A percentile compares a stretch with the other conserved stretches of the same genome.
phyloP scores from a whole-genome alignment of 306 rosid species.

The Fragaria nilgerrensis region DNA sequence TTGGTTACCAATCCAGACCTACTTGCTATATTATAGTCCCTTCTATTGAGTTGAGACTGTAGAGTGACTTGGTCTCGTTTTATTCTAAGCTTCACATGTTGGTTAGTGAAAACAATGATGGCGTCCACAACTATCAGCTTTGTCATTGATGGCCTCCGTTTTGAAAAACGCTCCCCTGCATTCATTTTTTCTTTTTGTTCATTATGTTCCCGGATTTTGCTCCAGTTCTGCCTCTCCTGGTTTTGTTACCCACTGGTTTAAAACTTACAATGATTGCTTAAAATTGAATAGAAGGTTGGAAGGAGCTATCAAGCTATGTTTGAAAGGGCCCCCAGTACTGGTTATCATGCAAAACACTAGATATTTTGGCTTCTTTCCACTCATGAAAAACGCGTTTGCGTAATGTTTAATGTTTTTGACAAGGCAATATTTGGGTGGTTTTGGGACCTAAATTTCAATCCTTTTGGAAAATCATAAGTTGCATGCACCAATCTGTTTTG shows the following conservation, averaged over 20 bases:
- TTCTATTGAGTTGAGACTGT: background rate
- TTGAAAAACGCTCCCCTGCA: background rate
- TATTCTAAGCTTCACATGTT: background rate
- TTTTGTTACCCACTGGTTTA: background rate
- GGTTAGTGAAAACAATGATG: background rate
- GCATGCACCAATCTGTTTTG: background rate
- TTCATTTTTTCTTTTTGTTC: background rate
- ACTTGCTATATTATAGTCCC: background rate
- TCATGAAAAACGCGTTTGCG: slow-evolving; percentile 12
- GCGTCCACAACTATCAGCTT: slow-evolving; percentile 2
- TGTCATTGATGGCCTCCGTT: background rate
- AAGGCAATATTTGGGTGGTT: background rate
- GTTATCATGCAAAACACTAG: background rate
- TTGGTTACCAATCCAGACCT: slow-evolving; percentile 13
- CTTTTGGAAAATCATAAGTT: background rate
- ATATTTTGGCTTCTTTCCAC: background rate
- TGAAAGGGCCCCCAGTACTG: slow-evolving; percentile 14
- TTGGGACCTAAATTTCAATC: background rate
- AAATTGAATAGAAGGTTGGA: background rate
- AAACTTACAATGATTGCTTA: background rate
- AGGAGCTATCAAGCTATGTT: background rate
- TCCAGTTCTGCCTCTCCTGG: background rate
- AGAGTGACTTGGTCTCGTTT: background rate
- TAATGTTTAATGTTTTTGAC: slow-evolving; percentile 12
- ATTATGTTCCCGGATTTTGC: background rate